A percentile compares a stretch with the other conserved stretches of the same genome.
Conservation (phyloP, 176 grass and related monocot species). For the Triticum turgidum region DNA sequence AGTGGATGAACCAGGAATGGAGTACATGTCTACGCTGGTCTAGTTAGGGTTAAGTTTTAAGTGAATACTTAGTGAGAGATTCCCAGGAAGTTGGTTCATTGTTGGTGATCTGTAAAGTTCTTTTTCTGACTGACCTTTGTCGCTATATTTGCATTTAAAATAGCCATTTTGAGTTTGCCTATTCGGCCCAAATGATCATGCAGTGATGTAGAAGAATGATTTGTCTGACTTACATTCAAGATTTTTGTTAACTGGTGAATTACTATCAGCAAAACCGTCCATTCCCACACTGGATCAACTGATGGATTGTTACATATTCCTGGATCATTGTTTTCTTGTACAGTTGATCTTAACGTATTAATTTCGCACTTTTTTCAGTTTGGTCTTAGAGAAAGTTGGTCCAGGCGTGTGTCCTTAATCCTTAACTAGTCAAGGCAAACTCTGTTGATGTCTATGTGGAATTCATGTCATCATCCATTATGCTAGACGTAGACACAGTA, state of each 20-base stretch:
- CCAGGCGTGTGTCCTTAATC: neutral
- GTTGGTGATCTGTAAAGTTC: neutral
- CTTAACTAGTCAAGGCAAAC: neutral
- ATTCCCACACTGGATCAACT: neutral
- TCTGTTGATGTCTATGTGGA: neutral
- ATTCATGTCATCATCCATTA: neutral
- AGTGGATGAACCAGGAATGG: neutral
- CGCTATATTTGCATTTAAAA: neutral
- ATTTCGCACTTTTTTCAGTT: neutral
- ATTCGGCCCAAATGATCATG: neutral
- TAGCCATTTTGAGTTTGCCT: neutral
- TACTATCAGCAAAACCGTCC: neutral
- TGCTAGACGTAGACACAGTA: neutral
- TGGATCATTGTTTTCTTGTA: neutral
- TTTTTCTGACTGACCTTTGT: neutral
- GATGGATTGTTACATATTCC: neutral
- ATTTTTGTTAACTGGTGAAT: neutral
- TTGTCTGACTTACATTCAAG: neutral
- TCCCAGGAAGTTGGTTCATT: neutral
- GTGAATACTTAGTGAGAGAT: neutral
- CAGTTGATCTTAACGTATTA: neutral
- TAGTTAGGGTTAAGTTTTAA: neutral
- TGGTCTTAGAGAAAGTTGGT: neutral
- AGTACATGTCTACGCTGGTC: neutral
- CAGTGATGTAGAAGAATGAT: conserved; percentile 10